Percentiles rank a stretch among this genome's conserved stretches.
These are phyloP conservation scores for Lonicera japonica DNA, from an alignment of 129 eudicot species.

Conservation along the genomic window DNA sequence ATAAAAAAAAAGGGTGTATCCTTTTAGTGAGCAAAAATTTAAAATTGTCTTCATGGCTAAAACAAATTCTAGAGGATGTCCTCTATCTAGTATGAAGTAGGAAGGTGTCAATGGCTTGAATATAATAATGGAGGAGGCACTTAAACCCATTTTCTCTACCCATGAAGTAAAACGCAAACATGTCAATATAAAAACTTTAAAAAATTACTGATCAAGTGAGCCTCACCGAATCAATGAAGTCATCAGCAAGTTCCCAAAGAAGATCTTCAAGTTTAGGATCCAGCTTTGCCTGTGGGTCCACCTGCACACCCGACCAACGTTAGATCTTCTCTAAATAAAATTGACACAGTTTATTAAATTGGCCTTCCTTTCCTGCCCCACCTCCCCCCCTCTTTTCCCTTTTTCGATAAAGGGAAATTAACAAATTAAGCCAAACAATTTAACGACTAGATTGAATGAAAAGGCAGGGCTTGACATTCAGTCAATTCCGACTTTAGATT, in stretches of 20 bases:
- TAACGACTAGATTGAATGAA: background rate
- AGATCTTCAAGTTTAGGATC: constrained; percentile 86
- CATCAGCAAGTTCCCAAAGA: constrained; percentile 74
- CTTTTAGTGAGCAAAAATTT: no score
- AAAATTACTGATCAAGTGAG: background rate
- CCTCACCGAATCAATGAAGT: constrained; percentile 85
- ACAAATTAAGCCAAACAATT: background rate
- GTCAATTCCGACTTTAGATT: background rate
- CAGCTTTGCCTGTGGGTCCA: constrained; percentile 57
- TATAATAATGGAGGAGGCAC: no score
- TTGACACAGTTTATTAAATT: no score
- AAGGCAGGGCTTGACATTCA: background rate
- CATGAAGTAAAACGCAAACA: background rate
- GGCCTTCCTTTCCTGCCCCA: background rate
- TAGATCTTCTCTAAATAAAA: background rate
- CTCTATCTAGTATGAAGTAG: no score
- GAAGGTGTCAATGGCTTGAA: no score
- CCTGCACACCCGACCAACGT: constrained; percentile 26
- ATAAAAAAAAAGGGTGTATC: no score
- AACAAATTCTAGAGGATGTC: no score
- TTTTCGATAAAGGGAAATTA: background rate
- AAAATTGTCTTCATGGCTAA: no score
- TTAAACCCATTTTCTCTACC: no score
- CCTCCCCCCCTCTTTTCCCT: no score
- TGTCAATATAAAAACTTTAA: background rate